Evolutionary conservation across 148 eudicot genomes (phyloP).

Genomic region (Vaccinium vitisidaea): DNA sequence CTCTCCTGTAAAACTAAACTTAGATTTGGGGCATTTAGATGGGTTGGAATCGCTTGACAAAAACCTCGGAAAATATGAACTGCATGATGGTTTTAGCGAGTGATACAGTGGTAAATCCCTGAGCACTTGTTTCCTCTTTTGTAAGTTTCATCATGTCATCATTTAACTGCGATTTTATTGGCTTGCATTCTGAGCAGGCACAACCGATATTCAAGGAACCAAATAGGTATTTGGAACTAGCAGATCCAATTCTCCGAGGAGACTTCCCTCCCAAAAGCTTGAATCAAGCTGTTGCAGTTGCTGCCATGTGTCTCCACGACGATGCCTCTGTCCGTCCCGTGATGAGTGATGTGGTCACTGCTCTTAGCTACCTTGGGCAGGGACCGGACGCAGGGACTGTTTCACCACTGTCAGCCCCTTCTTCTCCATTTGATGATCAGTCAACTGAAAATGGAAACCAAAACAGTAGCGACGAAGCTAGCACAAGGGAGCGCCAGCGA

Average conservation of each 20-base stretch:
- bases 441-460: neutral
- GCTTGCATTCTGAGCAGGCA: constrained; percentile 43
- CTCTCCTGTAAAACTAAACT: neutral
- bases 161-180: neutral
- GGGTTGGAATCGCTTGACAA: neutral
- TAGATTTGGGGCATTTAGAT: neutral
- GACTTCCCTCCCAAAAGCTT: constrained; percentile 50
- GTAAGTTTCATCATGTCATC: neutral
- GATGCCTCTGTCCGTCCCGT: constrained; percentile 63
- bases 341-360: constrained; percentile 73
- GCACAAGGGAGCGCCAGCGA: constrained; percentile 39
- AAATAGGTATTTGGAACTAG: constrained; percentile 47
- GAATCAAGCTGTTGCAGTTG: constrained; percentile 74
- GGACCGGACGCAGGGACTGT: constrained; percentile 10
- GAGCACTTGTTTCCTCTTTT: neutral
- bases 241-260: constrained; percentile 58
- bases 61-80: neutral
- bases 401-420: constrained; percentile 32
- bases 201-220: constrained; percentile 61
- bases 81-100: neutral
- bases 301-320: constrained; percentile 88
- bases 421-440: constrained; percentile 24
- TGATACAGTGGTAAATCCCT: neutral
- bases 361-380: constrained; percentile 53
- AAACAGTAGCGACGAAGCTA: constrained; percentile 19